Conservation (phyloP, 1,284 basidiomycete genomes). For the Trichosporon asahii region DNA sequence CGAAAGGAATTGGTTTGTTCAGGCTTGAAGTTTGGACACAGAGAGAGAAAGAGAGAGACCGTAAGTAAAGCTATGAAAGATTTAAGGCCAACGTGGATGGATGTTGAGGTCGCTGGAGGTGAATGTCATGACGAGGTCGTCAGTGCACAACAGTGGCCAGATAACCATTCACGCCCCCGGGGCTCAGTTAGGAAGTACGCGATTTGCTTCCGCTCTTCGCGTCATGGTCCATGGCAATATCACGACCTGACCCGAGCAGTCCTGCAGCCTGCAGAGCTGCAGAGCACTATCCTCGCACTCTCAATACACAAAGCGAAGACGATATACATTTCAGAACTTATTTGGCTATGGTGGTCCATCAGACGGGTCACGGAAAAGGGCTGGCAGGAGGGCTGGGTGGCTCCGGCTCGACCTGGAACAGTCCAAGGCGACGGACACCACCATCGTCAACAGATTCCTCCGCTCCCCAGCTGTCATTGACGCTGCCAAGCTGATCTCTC, state of each 20-base stretch:
- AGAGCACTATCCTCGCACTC: too few relatives aligned
- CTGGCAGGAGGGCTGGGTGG: background rate
- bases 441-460: slow-evolving; percentile 25
- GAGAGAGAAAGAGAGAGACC: background rate
- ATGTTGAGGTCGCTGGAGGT: background rate
- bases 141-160: background rate
- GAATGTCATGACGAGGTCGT: background rate
- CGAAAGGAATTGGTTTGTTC: background rate
- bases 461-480: slow-evolving; percentile 39
- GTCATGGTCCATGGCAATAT: background rate
- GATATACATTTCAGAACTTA: background rate
- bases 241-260: too few relatives aligned
- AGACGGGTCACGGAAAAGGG: background rate
- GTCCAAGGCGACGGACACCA: slow-evolving; percentile 25
- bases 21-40: background rate
- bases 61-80: background rate
- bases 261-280: too few relatives aligned
- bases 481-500: slow-evolving; percentile 37
- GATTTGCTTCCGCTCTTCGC: background rate
- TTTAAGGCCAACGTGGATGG: background rate
- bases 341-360: background rate
- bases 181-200: background rate
- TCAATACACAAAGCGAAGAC: too few relatives aligned
- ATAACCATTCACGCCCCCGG: background rate
- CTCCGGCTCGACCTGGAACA: slow-evolving; percentile 31